Evolutionary conservation across 306 rosid species (phyloP).

Genomic region (Lathyrus sativus): DNA sequence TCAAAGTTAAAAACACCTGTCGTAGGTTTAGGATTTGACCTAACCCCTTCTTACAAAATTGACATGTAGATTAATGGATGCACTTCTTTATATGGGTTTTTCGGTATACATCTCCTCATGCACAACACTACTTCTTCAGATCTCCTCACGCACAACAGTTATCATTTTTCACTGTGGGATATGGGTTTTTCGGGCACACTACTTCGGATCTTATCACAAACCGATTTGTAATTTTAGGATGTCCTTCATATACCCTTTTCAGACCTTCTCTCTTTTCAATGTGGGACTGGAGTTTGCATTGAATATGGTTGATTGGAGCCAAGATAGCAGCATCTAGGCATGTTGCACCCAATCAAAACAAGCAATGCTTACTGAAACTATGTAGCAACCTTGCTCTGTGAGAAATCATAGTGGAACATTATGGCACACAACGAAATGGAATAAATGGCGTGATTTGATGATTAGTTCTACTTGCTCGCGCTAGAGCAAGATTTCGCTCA

Average conservation of each 20-base stretch:
- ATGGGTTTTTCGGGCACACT: too few species aligned
- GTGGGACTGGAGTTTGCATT: neutral
- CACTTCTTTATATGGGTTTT: neutral
- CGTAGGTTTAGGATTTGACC: neutral
- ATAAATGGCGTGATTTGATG: too few species aligned
- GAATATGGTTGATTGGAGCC: neutral
- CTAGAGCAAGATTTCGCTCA: too few species aligned
- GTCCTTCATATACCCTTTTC: neutral
- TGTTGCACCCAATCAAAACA: too few species aligned
- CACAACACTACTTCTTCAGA: neutral
- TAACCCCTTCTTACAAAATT: neutral
- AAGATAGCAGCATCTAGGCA: too few species aligned
- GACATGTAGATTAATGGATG: neutral
- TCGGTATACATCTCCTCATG: neutral
- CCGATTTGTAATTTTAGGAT: neutral
- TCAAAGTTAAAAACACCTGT: neutral
- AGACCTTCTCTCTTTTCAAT: neutral
- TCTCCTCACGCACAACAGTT: too few species aligned
- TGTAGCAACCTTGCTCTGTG: too few species aligned
- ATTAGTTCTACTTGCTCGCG: too few species aligned
- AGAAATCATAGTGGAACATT: too few species aligned
- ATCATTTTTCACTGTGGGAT: too few species aligned
- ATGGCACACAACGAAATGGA: too few species aligned
- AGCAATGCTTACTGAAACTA: too few species aligned
- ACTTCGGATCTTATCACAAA: neutral